Conservation (phyloP, 768 basidiomycete genomes). For the Termitomyces sp. region DNA sequence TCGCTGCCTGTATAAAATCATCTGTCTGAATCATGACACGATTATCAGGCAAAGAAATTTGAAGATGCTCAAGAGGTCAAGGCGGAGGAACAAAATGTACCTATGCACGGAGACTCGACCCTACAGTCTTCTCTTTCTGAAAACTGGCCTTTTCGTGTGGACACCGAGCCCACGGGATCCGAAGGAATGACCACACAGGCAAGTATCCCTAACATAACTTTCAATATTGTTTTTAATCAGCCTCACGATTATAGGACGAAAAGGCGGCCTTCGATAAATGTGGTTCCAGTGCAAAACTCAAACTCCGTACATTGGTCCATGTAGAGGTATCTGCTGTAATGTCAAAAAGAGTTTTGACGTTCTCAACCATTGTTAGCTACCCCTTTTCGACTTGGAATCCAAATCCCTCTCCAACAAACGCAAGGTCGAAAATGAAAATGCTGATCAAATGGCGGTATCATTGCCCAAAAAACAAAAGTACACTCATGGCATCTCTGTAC, state of each 20-base stretch:
- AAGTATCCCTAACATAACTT: neutral
- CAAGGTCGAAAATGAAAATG: constrained; percentile 4
- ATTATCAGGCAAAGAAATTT: neutral
- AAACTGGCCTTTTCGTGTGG: neutral
- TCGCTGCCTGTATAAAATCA: neutral
- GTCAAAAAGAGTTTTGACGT: neutral
- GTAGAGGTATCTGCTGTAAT: constrained; percentile 2
- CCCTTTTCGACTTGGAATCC: constrained; percentile 7
- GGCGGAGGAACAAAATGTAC: neutral
- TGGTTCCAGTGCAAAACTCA: neutral
- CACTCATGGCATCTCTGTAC: neutral
- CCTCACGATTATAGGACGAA: neutral
- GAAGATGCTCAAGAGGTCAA: neutral
- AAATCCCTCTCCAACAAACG: constrained; percentile 6
- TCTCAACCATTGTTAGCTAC: neutral
- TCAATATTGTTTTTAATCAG: neutral
- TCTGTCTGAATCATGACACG: neutral
- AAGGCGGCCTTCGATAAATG: neutral
- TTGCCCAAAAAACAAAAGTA: neutral
- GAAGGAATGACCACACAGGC: neutral
- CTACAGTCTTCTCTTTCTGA: neutral
- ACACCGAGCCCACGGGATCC: neutral
- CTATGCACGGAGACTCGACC: neutral
- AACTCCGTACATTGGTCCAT: neutral
- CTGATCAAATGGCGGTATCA: neutral